Percentiles rank a stretch among this genome's conserved stretches.
These are phyloP conservation scores for Podospora pseudoanserina DNA, from an alignment of 495 filamentous ascomycete species.

Conservation along the genomic window DNA sequence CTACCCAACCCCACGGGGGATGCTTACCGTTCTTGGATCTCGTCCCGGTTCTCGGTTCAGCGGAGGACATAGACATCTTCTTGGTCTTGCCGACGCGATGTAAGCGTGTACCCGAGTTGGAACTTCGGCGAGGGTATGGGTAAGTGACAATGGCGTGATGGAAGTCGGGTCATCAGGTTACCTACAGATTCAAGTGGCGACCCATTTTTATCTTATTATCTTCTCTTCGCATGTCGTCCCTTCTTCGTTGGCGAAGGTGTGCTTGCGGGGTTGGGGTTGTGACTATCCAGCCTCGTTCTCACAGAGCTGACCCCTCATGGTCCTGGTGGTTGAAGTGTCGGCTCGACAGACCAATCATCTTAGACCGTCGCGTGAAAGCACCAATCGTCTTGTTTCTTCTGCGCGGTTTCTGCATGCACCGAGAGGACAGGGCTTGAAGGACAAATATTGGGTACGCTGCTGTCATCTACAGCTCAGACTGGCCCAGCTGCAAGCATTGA, in stretches of 20 bases:
- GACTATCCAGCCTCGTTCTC: not conserved
- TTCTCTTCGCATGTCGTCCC: not conserved
- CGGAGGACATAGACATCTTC: not conserved
- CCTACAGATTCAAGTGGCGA: not conserved
- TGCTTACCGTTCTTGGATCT: not conserved
- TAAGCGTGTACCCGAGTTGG: not conserved
- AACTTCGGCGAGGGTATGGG: not conserved
- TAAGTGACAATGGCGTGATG: not conserved
- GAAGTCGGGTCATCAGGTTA: not conserved
- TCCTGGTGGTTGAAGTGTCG: not conserved
- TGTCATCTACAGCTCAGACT: not conserved
- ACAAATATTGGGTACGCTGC: not conserved
- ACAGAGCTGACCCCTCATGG: not conserved
- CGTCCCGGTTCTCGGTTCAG: not conserved
- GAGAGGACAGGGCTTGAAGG: not conserved
- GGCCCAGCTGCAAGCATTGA: too few species aligned
- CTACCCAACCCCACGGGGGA: not conserved
- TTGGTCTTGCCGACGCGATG: not conserved
- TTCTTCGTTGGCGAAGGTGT: not conserved
- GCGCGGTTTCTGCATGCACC: not conserved
- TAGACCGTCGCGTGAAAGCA: not conserved
- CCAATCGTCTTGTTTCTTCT: not conserved
- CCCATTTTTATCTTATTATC: not conserved
- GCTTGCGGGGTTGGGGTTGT: not conserved
- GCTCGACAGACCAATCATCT: not conserved